Percentiles rank a stretch among this genome's conserved stretches.
These are phyloP conservation scores for Adenanthera pavonina DNA, from an alignment of 306 rosid species.

Conservation along the genomic window DNA sequence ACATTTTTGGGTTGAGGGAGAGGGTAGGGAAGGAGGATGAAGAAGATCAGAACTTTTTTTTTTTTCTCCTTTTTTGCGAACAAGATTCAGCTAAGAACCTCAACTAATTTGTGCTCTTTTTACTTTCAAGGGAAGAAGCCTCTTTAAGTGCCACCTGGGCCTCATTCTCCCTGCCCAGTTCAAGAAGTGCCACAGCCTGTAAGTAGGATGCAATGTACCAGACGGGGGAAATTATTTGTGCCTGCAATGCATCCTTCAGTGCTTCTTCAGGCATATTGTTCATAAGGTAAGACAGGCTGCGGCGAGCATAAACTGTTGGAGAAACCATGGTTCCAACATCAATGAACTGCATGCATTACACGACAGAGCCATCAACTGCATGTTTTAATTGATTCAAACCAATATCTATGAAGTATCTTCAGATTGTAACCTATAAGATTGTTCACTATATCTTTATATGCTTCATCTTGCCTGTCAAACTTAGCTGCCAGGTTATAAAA, in stretches of 20 bases:
- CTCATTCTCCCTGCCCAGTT: slow-evolving; percentile 63
- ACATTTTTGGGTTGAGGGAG: no score
- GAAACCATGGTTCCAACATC: slow-evolving; percentile 89
- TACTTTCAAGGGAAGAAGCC: slow-evolving; percentile 74
- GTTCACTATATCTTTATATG: background rate
- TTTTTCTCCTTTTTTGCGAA: background rate
- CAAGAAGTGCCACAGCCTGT: slow-evolving; percentile 75
- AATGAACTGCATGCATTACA: slow-evolving; percentile 76
- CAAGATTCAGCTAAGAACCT: slow-evolving; percentile 21
- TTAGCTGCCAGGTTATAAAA: background rate
- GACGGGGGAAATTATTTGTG: slow-evolving; percentile 76
- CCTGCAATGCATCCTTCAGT: slow-evolving; percentile 77
- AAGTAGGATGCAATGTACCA: slow-evolving; percentile 88
- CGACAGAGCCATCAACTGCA: slow-evolving; percentile 42
- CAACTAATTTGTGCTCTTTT: slow-evolving; percentile 49
- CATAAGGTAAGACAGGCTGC: slow-evolving; percentile 79
- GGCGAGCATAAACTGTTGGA: slow-evolving; percentile 91
- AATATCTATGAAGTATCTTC: background rate
- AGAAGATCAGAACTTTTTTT: background rate
- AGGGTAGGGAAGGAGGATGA: background rate
- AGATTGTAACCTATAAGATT: background rate
- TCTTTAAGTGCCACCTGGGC: slow-evolving; percentile 84
- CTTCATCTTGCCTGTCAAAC: slow-evolving; percentile 2
- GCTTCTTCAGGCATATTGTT: slow-evolving; percentile 82
- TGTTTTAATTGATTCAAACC: slow-evolving; percentile 31